Evolutionary conservation across 257 asterid species (phyloP).

Genomic region (Przewalskia tangutica): DNA sequence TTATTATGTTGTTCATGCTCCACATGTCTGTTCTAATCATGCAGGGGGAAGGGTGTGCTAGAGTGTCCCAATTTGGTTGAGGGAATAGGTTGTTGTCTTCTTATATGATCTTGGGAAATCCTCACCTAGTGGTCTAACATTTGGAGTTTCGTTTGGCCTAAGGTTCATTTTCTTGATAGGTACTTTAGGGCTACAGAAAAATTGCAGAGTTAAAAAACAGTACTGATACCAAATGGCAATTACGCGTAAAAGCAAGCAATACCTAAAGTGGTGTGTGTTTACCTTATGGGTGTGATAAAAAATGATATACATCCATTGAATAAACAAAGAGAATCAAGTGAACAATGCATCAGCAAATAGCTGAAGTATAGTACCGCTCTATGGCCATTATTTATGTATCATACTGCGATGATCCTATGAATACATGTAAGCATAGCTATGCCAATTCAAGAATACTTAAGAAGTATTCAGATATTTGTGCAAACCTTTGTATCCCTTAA

Average conservation of each 20-base stretch:
- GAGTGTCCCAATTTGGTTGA: neutral
- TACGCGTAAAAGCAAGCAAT: neutral
- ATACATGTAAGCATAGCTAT: neutral
- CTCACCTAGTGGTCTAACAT: neutral
- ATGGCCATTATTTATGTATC: neutral
- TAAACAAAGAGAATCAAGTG: neutral
- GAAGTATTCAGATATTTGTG: constrained; percentile 8
- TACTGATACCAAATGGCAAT: neutral
- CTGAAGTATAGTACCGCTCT: neutral
- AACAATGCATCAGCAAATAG: neutral
- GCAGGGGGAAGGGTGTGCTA: neutral
- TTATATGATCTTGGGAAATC: neutral
- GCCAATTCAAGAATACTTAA: constrained; percentile 1
- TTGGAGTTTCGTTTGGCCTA: neutral
- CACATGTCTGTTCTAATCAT: neutral
- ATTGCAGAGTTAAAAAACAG: neutral
- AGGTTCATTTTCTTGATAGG: neutral
- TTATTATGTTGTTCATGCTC: neutral
- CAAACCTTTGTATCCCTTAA: constrained; percentile 82
- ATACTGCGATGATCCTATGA: neutral
- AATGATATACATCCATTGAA: neutral
- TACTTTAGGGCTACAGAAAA: neutral
- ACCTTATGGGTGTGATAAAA: neutral
- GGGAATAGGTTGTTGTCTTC: neutral
- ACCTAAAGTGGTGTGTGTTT: neutral